Evolutionary conservation across 1,284 basidiomycete species (phyloP).

Genomic region (Coniferiporia sulphurascens): DNA sequence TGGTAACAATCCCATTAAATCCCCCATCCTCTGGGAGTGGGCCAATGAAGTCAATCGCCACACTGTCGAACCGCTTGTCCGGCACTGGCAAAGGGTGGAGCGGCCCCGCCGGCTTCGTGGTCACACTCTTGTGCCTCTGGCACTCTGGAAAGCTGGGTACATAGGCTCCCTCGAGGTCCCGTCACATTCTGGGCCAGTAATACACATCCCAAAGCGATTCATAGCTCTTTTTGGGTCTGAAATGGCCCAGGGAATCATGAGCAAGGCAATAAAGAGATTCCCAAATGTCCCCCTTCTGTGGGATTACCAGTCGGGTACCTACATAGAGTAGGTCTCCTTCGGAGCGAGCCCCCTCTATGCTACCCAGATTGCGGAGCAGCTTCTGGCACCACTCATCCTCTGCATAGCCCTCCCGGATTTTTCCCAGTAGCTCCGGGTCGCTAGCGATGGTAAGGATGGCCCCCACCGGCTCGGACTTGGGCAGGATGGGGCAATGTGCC

Average conservation of each 20-base stretch:
- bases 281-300: conserved; percentile 14
- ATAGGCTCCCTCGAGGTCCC: conserved; percentile 20
- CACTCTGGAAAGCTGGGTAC: conserved; percentile 21
- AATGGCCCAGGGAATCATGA: conserved; percentile 24
- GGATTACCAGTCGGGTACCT: conserved; percentile 29
- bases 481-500: no score
- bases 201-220: conserved; percentile 14
- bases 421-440: conserved; percentile 22
- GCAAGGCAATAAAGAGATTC: conserved; percentile 25
- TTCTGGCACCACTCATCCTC: conserved; percentile 27
- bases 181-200: conserved; percentile 22
- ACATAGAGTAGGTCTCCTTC: conserved; percentile 29
- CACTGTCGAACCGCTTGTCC: conserved; percentile 15
- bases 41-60: conserved; percentile 32
- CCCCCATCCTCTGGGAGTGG: conserved; percentile 24
- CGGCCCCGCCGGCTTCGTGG: conserved; percentile 16
- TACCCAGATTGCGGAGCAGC: conserved; percentile 18
- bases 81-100: conserved; percentile 27
- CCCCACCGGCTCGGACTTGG: not conserved
- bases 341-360: conserved; percentile 15
- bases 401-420: conserved; percentile 28
- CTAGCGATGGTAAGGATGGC: conserved; percentile 22
- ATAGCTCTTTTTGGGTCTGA: conserved; percentile 24
- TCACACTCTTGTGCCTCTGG: conserved; percentile 23
- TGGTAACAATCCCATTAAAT: conserved; percentile 16